Evolutionary conservation across 805 yeast species (phyloP).

Genomic region (Ogataea methanolica): DNA sequence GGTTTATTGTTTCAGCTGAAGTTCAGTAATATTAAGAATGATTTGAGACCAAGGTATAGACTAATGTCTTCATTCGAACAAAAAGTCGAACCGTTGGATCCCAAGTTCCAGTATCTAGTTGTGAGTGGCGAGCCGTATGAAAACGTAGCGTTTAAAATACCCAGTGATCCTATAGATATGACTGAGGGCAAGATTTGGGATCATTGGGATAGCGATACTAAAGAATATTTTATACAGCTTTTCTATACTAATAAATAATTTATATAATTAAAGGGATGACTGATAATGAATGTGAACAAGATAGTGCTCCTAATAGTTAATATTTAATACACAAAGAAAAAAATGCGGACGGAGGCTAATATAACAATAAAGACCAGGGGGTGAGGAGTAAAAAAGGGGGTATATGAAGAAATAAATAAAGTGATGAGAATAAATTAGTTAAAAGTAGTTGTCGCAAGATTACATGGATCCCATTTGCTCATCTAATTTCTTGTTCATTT

Average conservation of each 20-base stretch:
- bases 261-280: neutral
- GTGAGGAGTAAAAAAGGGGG: neutral
- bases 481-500: conserved; percentile 38
- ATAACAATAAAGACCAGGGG: neutral
- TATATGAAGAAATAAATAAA: conserved; percentile 6
- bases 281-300: too few species aligned
- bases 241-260: conserved; percentile 35
- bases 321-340: neutral
- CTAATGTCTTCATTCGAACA: conserved; percentile 78
- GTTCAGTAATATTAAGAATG: conserved; percentile 43
- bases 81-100: conserved; percentile 38
- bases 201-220: conserved; percentile 67
- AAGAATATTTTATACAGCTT: conserved; percentile 67
- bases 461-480: neutral
- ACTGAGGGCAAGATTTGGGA: conserved; percentile 52
- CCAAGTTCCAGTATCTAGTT: conserved; percentile 63
- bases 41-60: conserved; percentile 58
- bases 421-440: neutral
- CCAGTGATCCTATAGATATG: conserved; percentile 48
- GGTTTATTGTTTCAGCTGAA: conserved; percentile 68
- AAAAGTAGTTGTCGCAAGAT: neutral
- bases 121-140: conserved; percentile 91
- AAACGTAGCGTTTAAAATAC: conserved; percentile 70
- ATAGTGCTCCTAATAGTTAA: neutral
- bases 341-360: too few species aligned